phyloP scores from a whole-genome alignment of 192 early-diverging fungal genomes.

The Podochytrium sp. region DNA sequence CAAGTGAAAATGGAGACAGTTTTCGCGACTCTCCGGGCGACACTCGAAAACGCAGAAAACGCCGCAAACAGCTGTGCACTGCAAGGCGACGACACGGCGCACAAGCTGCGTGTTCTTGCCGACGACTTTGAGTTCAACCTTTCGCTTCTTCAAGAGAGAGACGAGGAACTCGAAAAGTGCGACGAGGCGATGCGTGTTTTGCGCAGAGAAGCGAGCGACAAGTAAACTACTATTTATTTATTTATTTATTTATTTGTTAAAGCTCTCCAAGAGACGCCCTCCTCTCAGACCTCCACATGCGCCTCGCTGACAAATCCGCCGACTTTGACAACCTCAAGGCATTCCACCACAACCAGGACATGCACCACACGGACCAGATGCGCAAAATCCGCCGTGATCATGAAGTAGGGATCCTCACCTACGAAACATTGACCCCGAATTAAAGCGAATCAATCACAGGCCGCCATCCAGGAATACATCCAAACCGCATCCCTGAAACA shows the following conservation, averaged over 20 bases:
- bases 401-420: constrained; percentile 28
- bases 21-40: not conserved
- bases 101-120: constrained; percentile 6
- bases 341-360: constrained; percentile 41
- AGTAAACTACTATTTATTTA: constrained; percentile 15
- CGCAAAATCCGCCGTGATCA: constrained; percentile 35
- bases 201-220: constrained; percentile 28
- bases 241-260: not conserved
- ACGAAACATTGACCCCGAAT: not conserved
- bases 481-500: constrained; percentile 1
- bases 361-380: constrained; percentile 37
- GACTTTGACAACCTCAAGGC: constrained; percentile 31
- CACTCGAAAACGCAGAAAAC: not conserved
- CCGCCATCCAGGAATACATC: constrained; percentile 7
- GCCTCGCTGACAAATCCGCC: constrained; percentile 30
- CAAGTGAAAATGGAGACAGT: not conserved
- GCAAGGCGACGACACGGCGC: constrained; percentile 5
- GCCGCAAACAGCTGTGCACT: not conserved
- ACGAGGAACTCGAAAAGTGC: constrained; percentile 41
- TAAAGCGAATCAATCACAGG: not conserved
- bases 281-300: constrained; percentile 38
- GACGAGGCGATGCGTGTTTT: constrained; percentile 31
- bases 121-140: constrained; percentile 52
- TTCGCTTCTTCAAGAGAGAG: constrained; percentile 41
- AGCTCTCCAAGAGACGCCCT: constrained; percentile 29